Conservation (phyloP, 2,329 filamentous ascomycete genomes). For the Dryadomyces quercus-mongolicae region DNA sequence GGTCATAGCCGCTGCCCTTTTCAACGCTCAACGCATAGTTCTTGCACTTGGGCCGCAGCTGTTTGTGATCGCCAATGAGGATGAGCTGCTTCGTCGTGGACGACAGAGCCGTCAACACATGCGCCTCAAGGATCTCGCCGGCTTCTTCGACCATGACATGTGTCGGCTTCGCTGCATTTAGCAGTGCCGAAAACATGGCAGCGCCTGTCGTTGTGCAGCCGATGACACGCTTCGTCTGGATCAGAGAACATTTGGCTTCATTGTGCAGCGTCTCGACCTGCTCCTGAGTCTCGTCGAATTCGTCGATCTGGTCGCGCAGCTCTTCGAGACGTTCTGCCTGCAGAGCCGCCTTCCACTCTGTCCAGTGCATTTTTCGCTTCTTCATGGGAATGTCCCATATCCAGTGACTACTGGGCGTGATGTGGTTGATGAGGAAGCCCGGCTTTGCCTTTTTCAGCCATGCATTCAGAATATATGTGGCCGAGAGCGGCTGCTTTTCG, state of each 20-base stretch:
- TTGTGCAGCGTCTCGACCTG: conserved; percentile 25
- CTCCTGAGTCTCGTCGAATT: neutral
- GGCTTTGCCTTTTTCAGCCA: neutral
- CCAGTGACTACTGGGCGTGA: neutral
- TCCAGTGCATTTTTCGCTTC: neutral
- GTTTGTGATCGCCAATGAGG: conserved; percentile 62
- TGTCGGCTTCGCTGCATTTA: conserved; percentile 37
- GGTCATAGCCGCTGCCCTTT: conserved; percentile 50
- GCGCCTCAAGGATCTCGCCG: conserved; percentile 59
- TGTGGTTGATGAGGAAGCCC: neutral
- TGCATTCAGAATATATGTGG: neutral
- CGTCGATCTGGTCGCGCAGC: neutral
- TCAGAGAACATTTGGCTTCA: neutral
- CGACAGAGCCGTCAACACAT: conserved; percentile 48
- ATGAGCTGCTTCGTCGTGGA: conserved; percentile 48
- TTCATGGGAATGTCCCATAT: neutral
- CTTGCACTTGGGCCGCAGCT: conserved; percentile 55
- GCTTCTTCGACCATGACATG: conserved; percentile 52
- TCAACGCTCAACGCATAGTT: conserved; percentile 51
- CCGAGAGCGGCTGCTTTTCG: neutral
- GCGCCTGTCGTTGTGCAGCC: conserved; percentile 61
- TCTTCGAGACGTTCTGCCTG: neutral
- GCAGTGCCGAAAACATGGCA: conserved; percentile 44
- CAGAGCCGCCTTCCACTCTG: neutral
- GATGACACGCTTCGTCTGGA: conserved; percentile 43